phyloP scores from a whole-genome alignment of 129 eudicot genomes.

The Calendula officinalis region DNA sequence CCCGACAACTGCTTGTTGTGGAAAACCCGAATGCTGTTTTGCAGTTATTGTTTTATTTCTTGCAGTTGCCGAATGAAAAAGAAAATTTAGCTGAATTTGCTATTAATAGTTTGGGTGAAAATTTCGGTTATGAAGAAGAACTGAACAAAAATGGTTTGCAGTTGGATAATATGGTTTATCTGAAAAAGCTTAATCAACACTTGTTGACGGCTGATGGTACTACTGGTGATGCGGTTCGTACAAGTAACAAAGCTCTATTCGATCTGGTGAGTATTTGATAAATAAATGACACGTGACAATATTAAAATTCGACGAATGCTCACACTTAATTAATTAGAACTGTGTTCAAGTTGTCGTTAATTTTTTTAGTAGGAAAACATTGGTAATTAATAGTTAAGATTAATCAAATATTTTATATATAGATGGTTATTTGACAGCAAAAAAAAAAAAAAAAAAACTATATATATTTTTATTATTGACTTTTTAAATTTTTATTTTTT shows the following conservation, averaged over 20 bases:
- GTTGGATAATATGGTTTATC: slow-evolving; percentile 10
- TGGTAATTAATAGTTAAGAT: too few species aligned
- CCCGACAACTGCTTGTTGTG: slow-evolving; percentile 31
- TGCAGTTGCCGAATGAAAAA: slow-evolving; percentile 41
- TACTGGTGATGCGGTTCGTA: neutral
- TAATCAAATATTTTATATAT: too few species aligned
- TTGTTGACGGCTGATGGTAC: slow-evolving; percentile 9
- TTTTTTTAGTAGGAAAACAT: too few species aligned
- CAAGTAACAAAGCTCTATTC: slow-evolving; percentile 16
- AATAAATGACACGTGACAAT: neutral
- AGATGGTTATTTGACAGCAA: too few species aligned
- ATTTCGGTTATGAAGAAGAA: slow-evolving; percentile 23
- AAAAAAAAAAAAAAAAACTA: too few species aligned
- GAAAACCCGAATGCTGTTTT: slow-evolving; percentile 67
- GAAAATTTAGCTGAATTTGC: slow-evolving; percentile 19
- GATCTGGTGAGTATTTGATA: slow-evolving; percentile 27
- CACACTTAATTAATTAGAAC: too few species aligned
- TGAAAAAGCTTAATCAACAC: slow-evolving; percentile 7
- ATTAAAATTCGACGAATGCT: neutral
- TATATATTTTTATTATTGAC: too few species aligned
- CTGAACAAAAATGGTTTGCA: slow-evolving; percentile 14
- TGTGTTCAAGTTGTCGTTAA: too few species aligned
- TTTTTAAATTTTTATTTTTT: too few species aligned
- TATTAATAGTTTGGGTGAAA: slow-evolving; percentile 8
- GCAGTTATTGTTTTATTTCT: slow-evolving; percentile 53